phyloP scores from a whole-genome alignment of 352 stramenopile species.

The Globisporangium abappressorium region DNA sequence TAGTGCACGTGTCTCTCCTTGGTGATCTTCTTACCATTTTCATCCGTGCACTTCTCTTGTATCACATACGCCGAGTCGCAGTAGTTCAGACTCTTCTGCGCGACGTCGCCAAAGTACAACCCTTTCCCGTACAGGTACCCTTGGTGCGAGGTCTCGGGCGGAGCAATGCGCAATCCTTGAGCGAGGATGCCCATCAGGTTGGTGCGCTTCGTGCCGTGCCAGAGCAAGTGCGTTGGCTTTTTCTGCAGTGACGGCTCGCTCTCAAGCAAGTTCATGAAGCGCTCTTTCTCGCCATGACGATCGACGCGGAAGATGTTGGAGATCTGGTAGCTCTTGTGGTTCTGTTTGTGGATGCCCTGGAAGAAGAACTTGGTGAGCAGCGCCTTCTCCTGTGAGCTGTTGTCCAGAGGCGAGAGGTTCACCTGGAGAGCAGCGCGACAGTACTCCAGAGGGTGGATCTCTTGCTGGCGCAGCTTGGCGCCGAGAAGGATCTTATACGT shows the following conservation, averaged over 20 bases:
- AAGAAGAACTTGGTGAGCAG: conserved; percentile 63
- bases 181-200: conserved; percentile 84
- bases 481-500: conserved; percentile 73
- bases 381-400: conserved; percentile 35
- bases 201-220: conserved; percentile 73
- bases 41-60: conserved; percentile 21
- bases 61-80: conserved; percentile 50
- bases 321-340: conserved; percentile 40
- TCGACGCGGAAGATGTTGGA: conserved; percentile 65
- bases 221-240: conserved; percentile 58
- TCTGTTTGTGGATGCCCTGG: conserved; percentile 27
- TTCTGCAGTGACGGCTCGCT: conserved; percentile 27
- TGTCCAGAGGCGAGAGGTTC: conserved; percentile 28
- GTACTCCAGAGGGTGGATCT: conserved; percentile 61
- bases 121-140: conserved; percentile 83
- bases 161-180: conserved; percentile 76
- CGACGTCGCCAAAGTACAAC: conserved; percentile 82
- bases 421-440: conserved; percentile 72
- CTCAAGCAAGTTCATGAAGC: conserved; percentile 33
- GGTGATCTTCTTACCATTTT: neutral
- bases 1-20: neutral
- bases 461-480: conserved; percentile 34
- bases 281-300: conserved; percentile 44
- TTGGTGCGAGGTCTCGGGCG: conserved; percentile 69
- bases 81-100: conserved; percentile 66